These are phyloP conservation scores for Rhipidocladum racemiflorum DNA, from an alignment of 176 grass and related monocot genomes.

Conservation along the genomic window DNA sequence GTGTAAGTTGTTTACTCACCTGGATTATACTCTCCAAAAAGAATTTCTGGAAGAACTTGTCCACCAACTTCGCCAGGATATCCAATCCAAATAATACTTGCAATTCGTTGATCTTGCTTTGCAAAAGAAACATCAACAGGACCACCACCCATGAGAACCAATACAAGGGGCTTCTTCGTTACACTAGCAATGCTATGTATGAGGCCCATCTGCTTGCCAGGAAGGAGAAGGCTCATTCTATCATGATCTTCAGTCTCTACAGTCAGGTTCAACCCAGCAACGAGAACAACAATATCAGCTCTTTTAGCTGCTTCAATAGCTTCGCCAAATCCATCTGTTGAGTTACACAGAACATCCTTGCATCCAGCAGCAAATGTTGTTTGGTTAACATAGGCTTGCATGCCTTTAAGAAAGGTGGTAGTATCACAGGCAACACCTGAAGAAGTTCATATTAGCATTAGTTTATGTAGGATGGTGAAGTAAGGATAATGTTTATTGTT, in stretches of 20 bases:
- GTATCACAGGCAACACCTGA: conserved; percentile 70
- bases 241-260: conserved; percentile 84
- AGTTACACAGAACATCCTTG: conserved; percentile 52
- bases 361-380: conserved; percentile 58
- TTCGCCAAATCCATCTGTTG: conserved; percentile 49
- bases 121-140: conserved; percentile 83
- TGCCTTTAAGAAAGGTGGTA: conserved; percentile 58
- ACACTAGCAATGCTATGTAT: conserved; percentile 43
- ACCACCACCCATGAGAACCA: conserved; percentile 82
- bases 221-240: conserved; percentile 76
- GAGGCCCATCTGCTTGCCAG: conserved; percentile 82
- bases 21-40: conserved; percentile 86
- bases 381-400: conserved; percentile 55
- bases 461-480: not conserved
- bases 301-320: conserved; percentile 53
- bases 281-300: conserved; percentile 58
- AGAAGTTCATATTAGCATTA: conserved; percentile 27
- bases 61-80: conserved; percentile 91
- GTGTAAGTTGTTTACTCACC: conserved; percentile 42
- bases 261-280: conserved; percentile 82
- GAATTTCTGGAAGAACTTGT: conserved; percentile 73
- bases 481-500: not conserved
- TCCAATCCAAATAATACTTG: conserved; percentile 79
- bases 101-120: conserved; percentile 50
- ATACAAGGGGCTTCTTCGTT: conserved; percentile 57